phyloP scores from a whole-genome alignment of 2,329 filamentous ascomycete genomes.

The Aspergillus nomiae region DNA sequence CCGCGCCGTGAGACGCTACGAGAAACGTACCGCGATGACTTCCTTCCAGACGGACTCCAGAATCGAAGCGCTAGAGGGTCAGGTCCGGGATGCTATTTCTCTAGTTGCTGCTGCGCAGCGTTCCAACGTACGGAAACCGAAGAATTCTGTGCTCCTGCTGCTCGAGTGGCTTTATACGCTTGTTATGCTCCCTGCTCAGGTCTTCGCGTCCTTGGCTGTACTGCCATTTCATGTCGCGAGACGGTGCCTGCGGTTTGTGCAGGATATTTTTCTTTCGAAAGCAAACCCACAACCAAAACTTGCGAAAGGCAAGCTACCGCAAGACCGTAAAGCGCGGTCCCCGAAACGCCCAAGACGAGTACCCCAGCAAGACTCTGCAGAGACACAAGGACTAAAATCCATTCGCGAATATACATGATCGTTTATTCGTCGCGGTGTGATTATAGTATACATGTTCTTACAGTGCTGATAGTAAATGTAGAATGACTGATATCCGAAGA shows the following conservation, averaged over 20 bases:
- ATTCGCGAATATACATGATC: constrained; percentile 10
- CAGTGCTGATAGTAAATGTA: not conserved
- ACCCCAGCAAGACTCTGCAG: constrained; percentile 2
- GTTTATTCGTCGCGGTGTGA: not conserved
- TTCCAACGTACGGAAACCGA: constrained; percentile 21
- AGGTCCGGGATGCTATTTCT: constrained; percentile 74
- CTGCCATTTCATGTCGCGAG: constrained; percentile 33
- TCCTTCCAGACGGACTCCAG: constrained; percentile 75
- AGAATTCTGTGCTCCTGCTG: constrained; percentile 32
- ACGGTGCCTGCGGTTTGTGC: constrained; percentile 20
- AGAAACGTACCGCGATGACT: constrained; percentile 80
- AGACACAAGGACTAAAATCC: constrained; percentile 3
- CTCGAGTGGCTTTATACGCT: constrained; percentile 39
- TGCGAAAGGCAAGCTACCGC: constrained; percentile 27
- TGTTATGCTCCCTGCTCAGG: constrained; percentile 40
- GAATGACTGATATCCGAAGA: not conserved
- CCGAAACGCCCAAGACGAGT: constrained; percentile 12
- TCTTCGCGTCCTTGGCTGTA: constrained; percentile 29
- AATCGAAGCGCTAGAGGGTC: constrained; percentile 69
- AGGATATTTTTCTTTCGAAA: constrained; percentile 3
- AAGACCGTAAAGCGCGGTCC: constrained; percentile 7
- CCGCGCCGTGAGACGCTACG: constrained; percentile 84
- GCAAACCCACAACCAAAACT: constrained; percentile 5
- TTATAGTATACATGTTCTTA: not conserved
- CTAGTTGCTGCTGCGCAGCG: constrained; percentile 71